Evolutionary conservation across 2,329 filamentous ascomycete species (phyloP).

Genomic region (Didymella pinodella): DNA sequence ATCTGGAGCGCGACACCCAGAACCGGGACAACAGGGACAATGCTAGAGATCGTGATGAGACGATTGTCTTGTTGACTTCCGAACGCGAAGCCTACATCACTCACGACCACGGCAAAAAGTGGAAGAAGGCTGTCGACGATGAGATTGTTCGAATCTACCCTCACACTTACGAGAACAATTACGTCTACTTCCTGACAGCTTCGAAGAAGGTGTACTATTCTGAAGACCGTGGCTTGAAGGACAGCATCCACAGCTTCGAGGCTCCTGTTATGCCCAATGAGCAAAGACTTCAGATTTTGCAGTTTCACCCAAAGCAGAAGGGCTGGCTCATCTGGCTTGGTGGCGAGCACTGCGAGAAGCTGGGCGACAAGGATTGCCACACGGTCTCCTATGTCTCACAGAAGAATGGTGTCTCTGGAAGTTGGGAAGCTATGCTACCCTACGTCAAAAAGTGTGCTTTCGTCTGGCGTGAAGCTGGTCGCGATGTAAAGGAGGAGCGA

Average conservation of each 20-base stretch:
- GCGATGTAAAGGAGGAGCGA: slow-evolving; percentile 67
- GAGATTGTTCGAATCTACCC: slow-evolving; percentile 75
- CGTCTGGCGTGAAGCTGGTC: slow-evolving; percentile 69
- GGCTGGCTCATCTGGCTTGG: slow-evolving; percentile 96
- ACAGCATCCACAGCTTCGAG: slow-evolving; percentile 76
- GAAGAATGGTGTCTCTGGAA: slow-evolving; percentile 72
- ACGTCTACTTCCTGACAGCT: slow-evolving; percentile 83
- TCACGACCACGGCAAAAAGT: slow-evolving; percentile 86
- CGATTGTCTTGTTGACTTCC: slow-evolving; percentile 67
- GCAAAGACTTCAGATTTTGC: slow-evolving; percentile 63
- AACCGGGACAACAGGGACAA: slow-evolving; percentile 81
- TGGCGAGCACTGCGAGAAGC: slow-evolving; percentile 68
- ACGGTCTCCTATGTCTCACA: slow-evolving; percentile 77
- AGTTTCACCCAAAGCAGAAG: slow-evolving; percentile 80
- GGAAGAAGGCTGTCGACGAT: slow-evolving; percentile 77
- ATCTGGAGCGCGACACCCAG: slow-evolving; percentile 74
- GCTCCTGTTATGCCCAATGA: slow-evolving; percentile 69
- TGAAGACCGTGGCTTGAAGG: slow-evolving; percentile 70
- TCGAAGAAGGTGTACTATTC: slow-evolving; percentile 78
- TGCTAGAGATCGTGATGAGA: slow-evolving; percentile 71
- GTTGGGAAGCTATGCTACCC: slow-evolving; percentile 76
- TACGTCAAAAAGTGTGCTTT: slow-evolving; percentile 88
- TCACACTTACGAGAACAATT: slow-evolving; percentile 82
- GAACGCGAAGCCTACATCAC: slow-evolving; percentile 74
- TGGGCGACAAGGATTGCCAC: slow-evolving; percentile 66